These are phyloP conservation scores for Magnolia sinica DNA, from an alignment of 164 flowering plant species.

Conservation along the genomic window DNA sequence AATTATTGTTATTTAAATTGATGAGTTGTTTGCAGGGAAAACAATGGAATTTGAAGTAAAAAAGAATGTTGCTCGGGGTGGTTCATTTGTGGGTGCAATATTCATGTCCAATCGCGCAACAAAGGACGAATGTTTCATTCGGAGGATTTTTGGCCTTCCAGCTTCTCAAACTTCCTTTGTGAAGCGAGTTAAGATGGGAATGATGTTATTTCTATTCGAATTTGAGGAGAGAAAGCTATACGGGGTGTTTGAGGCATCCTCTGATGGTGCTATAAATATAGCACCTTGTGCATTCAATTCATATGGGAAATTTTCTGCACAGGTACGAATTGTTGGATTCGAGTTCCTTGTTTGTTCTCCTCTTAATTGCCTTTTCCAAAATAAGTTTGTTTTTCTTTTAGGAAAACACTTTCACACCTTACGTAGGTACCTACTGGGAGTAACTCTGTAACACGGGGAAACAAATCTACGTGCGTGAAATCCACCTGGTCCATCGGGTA, in stretches of 20 bases:
- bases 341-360: no score
- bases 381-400: no score
- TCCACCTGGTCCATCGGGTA: no score
- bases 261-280: slow-evolving; percentile 65
- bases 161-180: slow-evolving; percentile 37
- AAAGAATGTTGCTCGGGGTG: slow-evolving; percentile 13
- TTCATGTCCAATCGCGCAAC: slow-evolving; percentile 61
- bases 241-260: slow-evolving; percentile 62
- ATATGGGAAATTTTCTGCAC: slow-evolving; percentile 62
- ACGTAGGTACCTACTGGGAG: no score
- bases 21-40: slow-evolving; percentile 18
- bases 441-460: no score
- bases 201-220: slow-evolving; percentile 69
- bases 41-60: slow-evolving; percentile 24
- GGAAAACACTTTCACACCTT: no score
- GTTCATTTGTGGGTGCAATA: slow-evolving; percentile 56
- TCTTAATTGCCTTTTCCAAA: no score
- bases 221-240: slow-evolving; percentile 52
- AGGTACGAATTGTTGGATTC: slow-evolving; percentile 38
- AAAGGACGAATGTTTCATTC: slow-evolving; percentile 49
- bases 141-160: slow-evolving; percentile 62
- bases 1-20: background rate
- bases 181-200: slow-evolving; percentile 51
- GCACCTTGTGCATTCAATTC: slow-evolving; percentile 46
- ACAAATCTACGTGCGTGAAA: no score